A percentile compares a stretch with the other conserved stretches of the same genome.
Evolutionary conservation across 129 eudicot species (phyloP).

Genomic region (Flaveria robusta): DNA sequence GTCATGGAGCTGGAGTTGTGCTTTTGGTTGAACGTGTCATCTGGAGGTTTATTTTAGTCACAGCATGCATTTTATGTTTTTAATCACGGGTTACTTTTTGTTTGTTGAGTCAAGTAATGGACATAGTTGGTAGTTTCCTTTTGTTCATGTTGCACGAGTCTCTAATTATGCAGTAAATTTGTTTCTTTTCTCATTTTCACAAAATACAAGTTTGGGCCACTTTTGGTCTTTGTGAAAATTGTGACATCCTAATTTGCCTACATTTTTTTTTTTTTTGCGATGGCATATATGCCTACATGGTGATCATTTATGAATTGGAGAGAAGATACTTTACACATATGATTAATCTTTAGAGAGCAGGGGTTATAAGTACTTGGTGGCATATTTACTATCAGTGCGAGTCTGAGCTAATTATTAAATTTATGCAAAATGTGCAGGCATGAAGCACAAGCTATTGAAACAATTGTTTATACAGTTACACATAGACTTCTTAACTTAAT

Average conservation of each 20-base stretch:
- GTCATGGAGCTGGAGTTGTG: too few relatives aligned
- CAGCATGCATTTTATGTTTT: too few relatives aligned
- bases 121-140: too few relatives aligned
- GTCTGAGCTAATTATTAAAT: background rate
- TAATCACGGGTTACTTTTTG: too few relatives aligned
- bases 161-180: too few relatives aligned
- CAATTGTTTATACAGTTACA: background rate
- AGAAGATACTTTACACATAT: background rate
- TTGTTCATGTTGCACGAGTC: too few relatives aligned
- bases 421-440: slow-evolving; percentile 16
- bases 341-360: background rate
- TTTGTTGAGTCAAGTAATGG: too few relatives aligned
- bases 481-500: background rate
- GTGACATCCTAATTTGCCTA: background rate
- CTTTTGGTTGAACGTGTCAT: too few relatives aligned
- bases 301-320: background rate
- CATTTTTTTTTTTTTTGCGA: too few relatives aligned
- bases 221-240: too few relatives aligned
- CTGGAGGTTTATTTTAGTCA: too few relatives aligned
- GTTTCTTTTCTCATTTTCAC: too few relatives aligned
- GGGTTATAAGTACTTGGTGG: background rate
- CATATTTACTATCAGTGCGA: background rate
- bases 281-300: background rate
- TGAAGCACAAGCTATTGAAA: slow-evolving; percentile 9
- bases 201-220: background rate